phyloP scores from a whole-genome alignment of 1,139 yeast species.

The Arxiozyma bovina region DNA sequence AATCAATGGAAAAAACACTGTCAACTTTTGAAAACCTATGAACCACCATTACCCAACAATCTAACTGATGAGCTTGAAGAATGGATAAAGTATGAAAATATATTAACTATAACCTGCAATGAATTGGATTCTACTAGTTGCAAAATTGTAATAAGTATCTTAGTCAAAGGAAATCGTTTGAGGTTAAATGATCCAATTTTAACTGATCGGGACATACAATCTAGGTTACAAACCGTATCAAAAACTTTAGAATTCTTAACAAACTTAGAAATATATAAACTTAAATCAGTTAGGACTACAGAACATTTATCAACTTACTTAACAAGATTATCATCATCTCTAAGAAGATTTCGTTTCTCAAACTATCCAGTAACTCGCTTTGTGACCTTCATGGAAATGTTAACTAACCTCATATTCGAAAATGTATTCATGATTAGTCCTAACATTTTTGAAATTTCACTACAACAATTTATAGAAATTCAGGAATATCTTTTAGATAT shows the following conservation, averaged over 20 bases:
- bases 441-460: conserved; percentile 34
- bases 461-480: conserved; percentile 29
- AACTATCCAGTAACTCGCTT: conserved; percentile 62
- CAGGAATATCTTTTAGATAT: conserved; percentile 24
- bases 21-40: conserved; percentile 47
- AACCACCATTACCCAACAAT: conserved; percentile 47
- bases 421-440: conserved; percentile 30
- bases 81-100: conserved; percentile 68
- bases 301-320: conserved; percentile 41
- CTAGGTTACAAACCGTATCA: conserved; percentile 44
- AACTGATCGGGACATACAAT: conserved; percentile 62
- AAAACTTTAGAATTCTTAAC: conserved; percentile 54
- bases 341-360: conserved; percentile 53
- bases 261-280: conserved; percentile 61
- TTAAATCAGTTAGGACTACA: conserved; percentile 44
- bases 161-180: conserved; percentile 66
- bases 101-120: conserved; percentile 45
- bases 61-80: conserved; percentile 66
- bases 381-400: conserved; percentile 52
- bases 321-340: conserved; percentile 46
- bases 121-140: conserved; percentile 48
- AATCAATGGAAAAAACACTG: conserved; percentile 67
- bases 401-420: conserved; percentile 40
- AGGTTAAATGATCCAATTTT: conserved; percentile 68
- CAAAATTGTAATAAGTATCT: conserved; percentile 48